Conservation (phyloP, 2,329 filamentous ascomycete genomes). For the Penicillium frequentans region DNA sequence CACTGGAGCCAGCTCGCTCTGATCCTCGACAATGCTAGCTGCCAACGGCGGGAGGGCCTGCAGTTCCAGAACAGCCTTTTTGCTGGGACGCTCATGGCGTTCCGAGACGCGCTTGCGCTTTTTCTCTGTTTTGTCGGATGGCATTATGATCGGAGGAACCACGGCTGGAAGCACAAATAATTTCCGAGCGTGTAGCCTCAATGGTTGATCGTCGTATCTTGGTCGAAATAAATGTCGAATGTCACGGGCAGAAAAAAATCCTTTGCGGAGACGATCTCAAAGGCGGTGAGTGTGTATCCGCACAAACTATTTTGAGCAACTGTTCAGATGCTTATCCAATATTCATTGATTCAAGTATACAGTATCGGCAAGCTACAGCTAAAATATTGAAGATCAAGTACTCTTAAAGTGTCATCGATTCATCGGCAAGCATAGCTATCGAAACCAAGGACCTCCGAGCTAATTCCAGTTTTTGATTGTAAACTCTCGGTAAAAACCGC, state of each 20-base stretch:
- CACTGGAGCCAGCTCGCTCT: slow-evolving; percentile 50
- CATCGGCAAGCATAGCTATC: slow-evolving; percentile 28
- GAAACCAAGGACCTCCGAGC: slow-evolving; percentile 23
- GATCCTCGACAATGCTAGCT: slow-evolving; percentile 49
- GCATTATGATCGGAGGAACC: slow-evolving; percentile 26
- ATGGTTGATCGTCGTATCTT: slow-evolving; percentile 7
- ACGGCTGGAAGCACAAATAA: background rate
- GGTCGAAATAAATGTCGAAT: slow-evolving; percentile 23
- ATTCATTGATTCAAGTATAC: background rate
- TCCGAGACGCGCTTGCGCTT: slow-evolving; percentile 54
- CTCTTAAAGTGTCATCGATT: slow-evolving; percentile 27
- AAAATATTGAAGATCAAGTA: background rate
- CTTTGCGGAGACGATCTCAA: slow-evolving; percentile 17
- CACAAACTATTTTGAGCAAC: slow-evolving; percentile 15
- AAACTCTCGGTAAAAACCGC: slow-evolving; percentile 37
- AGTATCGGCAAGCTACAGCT: background rate
- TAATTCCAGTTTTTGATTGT: slow-evolving; percentile 30
- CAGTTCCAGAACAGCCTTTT: slow-evolving; percentile 47
- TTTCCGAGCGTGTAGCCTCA: slow-evolving; percentile 8
- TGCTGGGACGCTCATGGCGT: slow-evolving; percentile 46
- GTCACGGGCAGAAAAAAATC: slow-evolving; percentile 26
- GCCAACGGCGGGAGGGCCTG: slow-evolving; percentile 41
- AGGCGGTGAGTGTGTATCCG: slow-evolving; percentile 25
- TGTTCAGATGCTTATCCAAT: background rate
- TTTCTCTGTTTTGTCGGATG: slow-evolving; percentile 42